Evolutionary conservation across 139 green algal genomes (phyloP).

Genomic region (Diplosphaera chodatii): DNA sequence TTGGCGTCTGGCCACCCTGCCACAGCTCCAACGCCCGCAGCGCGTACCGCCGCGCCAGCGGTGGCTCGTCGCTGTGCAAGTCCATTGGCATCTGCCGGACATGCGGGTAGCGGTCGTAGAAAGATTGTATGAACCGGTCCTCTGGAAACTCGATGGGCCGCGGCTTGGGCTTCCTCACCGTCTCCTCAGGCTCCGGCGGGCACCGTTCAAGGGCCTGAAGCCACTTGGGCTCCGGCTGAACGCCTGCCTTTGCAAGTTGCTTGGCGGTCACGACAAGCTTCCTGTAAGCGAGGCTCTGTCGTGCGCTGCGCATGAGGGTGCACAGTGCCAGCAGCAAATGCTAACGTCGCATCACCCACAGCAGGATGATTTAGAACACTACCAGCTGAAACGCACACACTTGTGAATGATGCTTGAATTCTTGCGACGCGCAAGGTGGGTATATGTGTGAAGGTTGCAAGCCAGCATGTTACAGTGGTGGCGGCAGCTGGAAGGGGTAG

Average conservation of each 20-base stretch:
- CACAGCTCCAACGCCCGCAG: conserved; percentile 28
- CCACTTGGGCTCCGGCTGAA: conserved; percentile 25
- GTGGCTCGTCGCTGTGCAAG: conserved; percentile 18
- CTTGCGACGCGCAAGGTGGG: too few species aligned
- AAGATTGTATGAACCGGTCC: conserved; percentile 20
- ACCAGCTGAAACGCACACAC: too few species aligned
- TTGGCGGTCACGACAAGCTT: not conserved
- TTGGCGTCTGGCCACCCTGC: not conserved
- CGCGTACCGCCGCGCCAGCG: conserved; percentile 19
- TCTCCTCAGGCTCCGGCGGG: conserved; percentile 3
- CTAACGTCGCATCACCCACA: too few species aligned
- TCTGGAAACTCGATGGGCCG: conserved; percentile 21
- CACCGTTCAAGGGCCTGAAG: conserved; percentile 21
- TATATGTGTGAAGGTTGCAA: too few species aligned
- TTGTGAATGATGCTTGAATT: too few species aligned
- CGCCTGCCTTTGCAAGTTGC: conserved; percentile 15
- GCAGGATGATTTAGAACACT: too few species aligned
- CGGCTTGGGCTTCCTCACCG: conserved; percentile 5
- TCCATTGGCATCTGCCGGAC: conserved; percentile 24
- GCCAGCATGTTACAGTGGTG: too few species aligned
- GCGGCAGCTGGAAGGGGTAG: too few species aligned
- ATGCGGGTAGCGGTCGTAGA: conserved; percentile 16
- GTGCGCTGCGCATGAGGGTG: not conserved
- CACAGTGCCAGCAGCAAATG: not conserved
- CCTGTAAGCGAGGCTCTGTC: not conserved